Evolutionary conservation across 73 alveolate genomes (phyloP), one percentile per base, ranked within the genome.

Genomic region (Paramecium bursaria): DNA sequence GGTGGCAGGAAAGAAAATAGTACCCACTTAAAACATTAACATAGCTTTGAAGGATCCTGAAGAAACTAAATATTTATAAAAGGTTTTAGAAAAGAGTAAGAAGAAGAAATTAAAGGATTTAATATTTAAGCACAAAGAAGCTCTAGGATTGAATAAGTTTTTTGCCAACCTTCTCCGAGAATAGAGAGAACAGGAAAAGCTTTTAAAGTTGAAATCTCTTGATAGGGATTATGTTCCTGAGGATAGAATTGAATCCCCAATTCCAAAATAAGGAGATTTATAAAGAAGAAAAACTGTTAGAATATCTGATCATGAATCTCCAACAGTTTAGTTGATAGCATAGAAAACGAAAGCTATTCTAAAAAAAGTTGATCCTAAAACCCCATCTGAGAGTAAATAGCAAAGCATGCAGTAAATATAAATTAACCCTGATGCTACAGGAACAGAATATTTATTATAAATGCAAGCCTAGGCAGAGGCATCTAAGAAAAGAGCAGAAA

Each of bases 1-100:
- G 82, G 82, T 67, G 19, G 82, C 82, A 39, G 82, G 82, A 4
- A 67, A 67, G 44, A 67, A 67, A 19, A 67, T 67, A 14, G 82
- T 67, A 2, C 13, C 33, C 33, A 67, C 53, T 2, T 25, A 31
- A 25, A n/a, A n/a, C n/a, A 57, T 67, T 4, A 67, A 67, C 21
- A 31, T 67, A 0, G 53, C 26, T 33, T 42, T 67, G 10, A 67
- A 67, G 13, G 82, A 67, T 67, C 82, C 82, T 17, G 82, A 67
- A 67, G 82, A 67, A 67, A 67, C 82, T 42, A 67, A 31, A 25
- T 67, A 67, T 67, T 67, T 67, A 35, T 39, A 67, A 42, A 67
- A 67, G 22, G 82, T 67, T 1, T 67, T 67, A 39, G 82, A 67
- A 15, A 67, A 67, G 21, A 35, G 60, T 5, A 67, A 67, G 60